These are phyloP conservation scores for Mimosa pudica DNA, from an alignment of 306 rosid genomes.

Conservation along the genomic window DNA sequence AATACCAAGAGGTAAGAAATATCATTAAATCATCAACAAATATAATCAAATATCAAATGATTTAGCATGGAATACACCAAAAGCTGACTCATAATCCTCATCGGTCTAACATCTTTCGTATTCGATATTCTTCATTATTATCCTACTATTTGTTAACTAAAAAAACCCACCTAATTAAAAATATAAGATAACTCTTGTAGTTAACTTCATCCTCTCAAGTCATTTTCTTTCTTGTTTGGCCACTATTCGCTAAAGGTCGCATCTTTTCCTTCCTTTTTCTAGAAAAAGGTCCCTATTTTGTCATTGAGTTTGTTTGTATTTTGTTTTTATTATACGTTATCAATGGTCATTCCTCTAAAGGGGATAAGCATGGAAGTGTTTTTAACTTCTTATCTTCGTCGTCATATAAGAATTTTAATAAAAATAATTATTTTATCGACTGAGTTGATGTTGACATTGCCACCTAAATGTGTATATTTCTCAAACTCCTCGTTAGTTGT, in stretches of 20 bases:
- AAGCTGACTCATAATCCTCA: slow-evolving; percentile 8
- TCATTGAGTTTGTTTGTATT: background rate
- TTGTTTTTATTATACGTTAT: background rate
- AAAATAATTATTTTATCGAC: slow-evolving; percentile 25
- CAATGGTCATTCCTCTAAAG: background rate
- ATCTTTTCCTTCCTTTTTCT: background rate
- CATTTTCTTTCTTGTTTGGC: background rate
- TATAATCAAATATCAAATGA: background rate
- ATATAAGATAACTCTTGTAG: background rate
- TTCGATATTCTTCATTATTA: background rate
- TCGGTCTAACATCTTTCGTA: background rate
- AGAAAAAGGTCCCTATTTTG: background rate
- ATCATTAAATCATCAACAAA: background rate
- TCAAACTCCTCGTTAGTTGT: slow-evolving; percentile 10
- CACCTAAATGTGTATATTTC: slow-evolving; percentile 33
- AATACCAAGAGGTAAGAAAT: background rate
- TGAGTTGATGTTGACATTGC: slow-evolving; percentile 46
- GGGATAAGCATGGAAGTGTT: background rate
- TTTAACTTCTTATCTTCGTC: slow-evolving; percentile 19
- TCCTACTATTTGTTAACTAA: background rate
- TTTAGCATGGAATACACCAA: background rate
- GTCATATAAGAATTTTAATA: background rate
- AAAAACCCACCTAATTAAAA: background rate
- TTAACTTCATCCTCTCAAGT: background rate
- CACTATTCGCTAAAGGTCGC: background rate